Evolutionary conservation across 164 flowering plant genomes (phyloP).

Genomic region (Umbellularia californica): DNA sequence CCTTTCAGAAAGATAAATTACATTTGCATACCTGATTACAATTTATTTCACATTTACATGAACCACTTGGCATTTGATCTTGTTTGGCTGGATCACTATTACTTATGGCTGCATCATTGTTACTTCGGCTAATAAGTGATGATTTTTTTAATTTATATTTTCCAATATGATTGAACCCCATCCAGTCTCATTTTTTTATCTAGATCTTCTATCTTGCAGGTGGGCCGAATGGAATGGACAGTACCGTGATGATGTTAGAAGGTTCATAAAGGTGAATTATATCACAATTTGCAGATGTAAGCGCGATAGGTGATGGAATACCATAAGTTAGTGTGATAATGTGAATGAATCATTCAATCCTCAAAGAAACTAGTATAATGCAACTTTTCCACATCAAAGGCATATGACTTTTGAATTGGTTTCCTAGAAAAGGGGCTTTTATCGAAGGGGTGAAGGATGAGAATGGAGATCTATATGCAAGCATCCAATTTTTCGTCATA

Average conservation of each 20-base stretch:
- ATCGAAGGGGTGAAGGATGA: no score
- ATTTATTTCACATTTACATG: neutral
- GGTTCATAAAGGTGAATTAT: slow-evolving; percentile 73
- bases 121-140: neutral
- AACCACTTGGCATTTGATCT: neutral
- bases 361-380: neutral
- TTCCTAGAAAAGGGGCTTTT: neutral
- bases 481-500: no score
- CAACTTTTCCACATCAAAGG: neutral
- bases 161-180: neutral
- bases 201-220: slow-evolving; percentile 36
- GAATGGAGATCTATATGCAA: no score
- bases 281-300: neutral
- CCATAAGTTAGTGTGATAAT: no score
- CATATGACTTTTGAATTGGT: neutral
- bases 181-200: neutral
- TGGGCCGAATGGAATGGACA: slow-evolving; percentile 99
- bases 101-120: neutral
- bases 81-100: no score
- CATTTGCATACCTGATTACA: neutral
- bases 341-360: no score
- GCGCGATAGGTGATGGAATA: no score
- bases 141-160: no score
- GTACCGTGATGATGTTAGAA: slow-evolving; percentile 91
- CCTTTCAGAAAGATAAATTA: neutral